These are phyloP conservation scores for Zanthoxylum bungeanum DNA, from an alignment of 345 rosid species.

Conservation along the genomic window DNA sequence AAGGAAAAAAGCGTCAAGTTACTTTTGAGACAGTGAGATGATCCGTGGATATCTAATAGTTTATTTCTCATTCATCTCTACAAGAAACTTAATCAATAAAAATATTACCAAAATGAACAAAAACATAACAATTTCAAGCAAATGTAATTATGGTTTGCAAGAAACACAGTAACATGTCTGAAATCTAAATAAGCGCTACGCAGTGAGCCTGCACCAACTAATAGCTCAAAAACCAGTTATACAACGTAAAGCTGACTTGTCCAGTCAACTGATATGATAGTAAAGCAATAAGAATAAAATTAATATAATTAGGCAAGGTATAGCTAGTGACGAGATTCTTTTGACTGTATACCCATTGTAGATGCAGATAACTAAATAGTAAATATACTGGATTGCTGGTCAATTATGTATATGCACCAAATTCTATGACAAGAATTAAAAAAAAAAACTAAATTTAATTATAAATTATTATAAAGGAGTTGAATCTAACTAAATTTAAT, in stretches of 20 bases:
- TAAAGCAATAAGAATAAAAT: not conserved
- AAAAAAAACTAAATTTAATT: no score
- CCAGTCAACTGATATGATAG: not conserved
- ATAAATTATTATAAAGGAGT: no score
- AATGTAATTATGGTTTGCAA: not conserved
- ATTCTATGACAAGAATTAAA: not conserved
- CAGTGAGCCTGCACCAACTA: not conserved
- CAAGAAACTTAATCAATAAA: not conserved
- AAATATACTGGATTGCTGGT: not conserved
- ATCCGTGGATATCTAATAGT: not conserved
- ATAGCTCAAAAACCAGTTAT: not conserved
- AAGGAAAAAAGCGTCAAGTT: conserved; percentile 16
- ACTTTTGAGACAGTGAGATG: conserved; percentile 15
- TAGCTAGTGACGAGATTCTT: not conserved
- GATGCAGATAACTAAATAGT: not conserved
- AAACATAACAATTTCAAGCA: not conserved
- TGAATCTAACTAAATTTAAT: not conserved
- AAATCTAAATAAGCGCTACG: not conserved
- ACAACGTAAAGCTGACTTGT: not conserved
- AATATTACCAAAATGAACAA: not conserved
- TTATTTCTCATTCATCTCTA: not conserved
- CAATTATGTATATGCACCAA: not conserved
- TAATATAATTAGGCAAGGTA: not conserved
- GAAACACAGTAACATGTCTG: not conserved
- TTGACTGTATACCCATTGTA: not conserved